A percentile compares a stretch with the other conserved stretches of the same genome.
Conservation (phyloP, 73 alveolate genomes). For the Tetrahymena malaccensis region DNA sequence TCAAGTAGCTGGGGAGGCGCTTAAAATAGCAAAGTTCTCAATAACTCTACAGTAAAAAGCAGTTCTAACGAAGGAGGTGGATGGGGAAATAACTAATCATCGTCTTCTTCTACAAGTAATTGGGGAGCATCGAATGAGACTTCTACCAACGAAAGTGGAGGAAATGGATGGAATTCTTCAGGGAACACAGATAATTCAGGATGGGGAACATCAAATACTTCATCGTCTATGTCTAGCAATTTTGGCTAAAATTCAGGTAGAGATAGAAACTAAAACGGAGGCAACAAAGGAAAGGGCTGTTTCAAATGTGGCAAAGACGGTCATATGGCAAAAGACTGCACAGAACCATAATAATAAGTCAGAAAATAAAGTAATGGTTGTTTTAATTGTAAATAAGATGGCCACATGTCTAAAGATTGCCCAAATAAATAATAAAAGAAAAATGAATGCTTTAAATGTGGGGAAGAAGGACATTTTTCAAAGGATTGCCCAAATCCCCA, state of each 20-base stretch:
- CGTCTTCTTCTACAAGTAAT: not conserved
- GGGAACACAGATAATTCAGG: not conserved
- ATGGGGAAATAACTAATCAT: not conserved
- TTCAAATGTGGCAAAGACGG: constrained; percentile 57
- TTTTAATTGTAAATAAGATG: not conserved
- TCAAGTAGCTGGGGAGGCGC: not conserved
- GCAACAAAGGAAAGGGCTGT: constrained; percentile 22
- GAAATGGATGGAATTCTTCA: not conserved
- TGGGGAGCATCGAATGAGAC: not conserved
- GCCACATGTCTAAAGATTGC: not conserved
- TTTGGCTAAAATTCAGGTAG: not conserved
- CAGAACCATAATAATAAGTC: not conserved
- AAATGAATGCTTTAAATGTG: not conserved
- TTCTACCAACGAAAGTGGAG: not conserved
- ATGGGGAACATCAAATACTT: not conserved
- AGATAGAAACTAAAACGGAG: not conserved
- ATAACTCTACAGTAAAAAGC: not conserved
- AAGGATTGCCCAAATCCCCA: constrained; percentile 45
- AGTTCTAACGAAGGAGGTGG: not conserved
- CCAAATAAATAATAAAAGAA: not conserved
- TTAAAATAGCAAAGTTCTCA: not conserved
- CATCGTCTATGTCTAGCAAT: not conserved
- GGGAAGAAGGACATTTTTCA: not conserved
- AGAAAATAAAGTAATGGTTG: not conserved
- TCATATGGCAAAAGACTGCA: constrained; percentile 54